Conservation (phyloP, 1,284 basidiomycete genomes). For the Apiotrichum siamense region DNA sequence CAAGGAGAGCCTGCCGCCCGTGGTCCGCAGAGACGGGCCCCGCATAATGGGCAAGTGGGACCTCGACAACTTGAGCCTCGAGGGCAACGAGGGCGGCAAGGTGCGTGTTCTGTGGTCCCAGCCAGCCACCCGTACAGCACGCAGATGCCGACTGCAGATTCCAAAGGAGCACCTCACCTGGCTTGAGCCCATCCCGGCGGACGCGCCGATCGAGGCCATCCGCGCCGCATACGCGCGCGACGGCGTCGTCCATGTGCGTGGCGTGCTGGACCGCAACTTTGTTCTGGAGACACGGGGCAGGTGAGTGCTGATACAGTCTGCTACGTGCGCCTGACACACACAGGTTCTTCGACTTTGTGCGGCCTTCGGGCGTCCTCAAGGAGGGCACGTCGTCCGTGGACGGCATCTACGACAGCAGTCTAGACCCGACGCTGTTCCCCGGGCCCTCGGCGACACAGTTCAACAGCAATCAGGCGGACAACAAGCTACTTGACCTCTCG, state of each 20-base stretch:
- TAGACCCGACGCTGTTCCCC: constrained; percentile 4
- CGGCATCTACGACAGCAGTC: constrained; percentile 8
- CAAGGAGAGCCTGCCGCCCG: not conserved
- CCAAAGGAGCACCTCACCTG: constrained; percentile 6
- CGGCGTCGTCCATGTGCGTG: constrained; percentile 16
- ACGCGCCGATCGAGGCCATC: constrained; percentile 9
- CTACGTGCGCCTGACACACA: not conserved
- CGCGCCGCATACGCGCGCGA: constrained; percentile 11
- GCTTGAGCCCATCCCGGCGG: constrained; percentile 9
- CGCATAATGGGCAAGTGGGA: constrained; percentile 1
- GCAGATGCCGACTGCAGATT: not conserved
- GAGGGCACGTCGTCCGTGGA: constrained; percentile 5
- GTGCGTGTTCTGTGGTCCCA: not conserved
- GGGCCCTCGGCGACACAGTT: not conserved
- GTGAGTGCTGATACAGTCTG: not conserved
- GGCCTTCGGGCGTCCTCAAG: constrained; percentile 10
- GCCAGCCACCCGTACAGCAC: too few relatives aligned
- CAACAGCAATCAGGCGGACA: constrained; percentile 5
- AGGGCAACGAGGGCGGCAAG: constrained; percentile 15
- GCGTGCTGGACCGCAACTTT: constrained; percentile 5
- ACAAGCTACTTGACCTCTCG: constrained; percentile 8
- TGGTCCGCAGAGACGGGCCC: constrained; percentile 5
- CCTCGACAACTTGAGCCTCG: constrained; percentile 7
- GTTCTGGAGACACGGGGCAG: constrained; percentile 1
- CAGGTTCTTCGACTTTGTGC: constrained; percentile 12